Base-by-base conservation (phyloP, 352 stramenopile genomes). In the Phytophthora rubi region DNA sequence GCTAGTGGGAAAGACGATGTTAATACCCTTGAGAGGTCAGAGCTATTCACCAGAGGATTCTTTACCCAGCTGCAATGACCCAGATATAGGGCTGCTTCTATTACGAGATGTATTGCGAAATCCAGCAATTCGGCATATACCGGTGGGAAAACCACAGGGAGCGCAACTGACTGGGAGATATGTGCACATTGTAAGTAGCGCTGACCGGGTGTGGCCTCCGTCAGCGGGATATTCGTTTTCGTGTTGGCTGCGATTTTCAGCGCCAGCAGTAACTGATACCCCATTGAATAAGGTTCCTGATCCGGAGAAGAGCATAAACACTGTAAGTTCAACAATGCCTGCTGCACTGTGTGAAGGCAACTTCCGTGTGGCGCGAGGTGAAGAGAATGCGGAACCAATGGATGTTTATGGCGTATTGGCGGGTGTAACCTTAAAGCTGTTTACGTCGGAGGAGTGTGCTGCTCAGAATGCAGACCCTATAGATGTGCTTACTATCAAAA, bases 161-260 rank as follows among this genome's bases (percentile, higher is more conserved):
- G 66, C 71, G 6, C 75, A 65, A 16, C 84, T 88, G 71, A 82
- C 79, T 33, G 86, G 82, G 10, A 74, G 80, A 32, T 93, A 93
- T 35, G 71, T 92, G 18, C 83, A 92, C 44, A 70, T 92, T 57
- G 77, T 90, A 13, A 91, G 89, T 47, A 82, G 65, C 54, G 55
- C 54, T 8, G 86, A 93, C 63, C 81, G 81, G 32, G 37, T 80
- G 9, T 95, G 88, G 88, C 88, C 88, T 28, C 82, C 88, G 16
- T 71, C 80, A 35, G 90, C 81, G 33, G 88, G 86, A 10, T 95
- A 94, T 53, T 91, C 84, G 0, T 92, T 94, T 70, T 83, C 83
- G 2, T 93, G 83, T 39, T 95, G 88, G 88, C 52, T 93, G 1
- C 71, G 77, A 12, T 89, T 95, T 63, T 81, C 86, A 42, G 35